Conservation (phyloP, 139 green algal species). For the Micractinium sp. region DNA sequence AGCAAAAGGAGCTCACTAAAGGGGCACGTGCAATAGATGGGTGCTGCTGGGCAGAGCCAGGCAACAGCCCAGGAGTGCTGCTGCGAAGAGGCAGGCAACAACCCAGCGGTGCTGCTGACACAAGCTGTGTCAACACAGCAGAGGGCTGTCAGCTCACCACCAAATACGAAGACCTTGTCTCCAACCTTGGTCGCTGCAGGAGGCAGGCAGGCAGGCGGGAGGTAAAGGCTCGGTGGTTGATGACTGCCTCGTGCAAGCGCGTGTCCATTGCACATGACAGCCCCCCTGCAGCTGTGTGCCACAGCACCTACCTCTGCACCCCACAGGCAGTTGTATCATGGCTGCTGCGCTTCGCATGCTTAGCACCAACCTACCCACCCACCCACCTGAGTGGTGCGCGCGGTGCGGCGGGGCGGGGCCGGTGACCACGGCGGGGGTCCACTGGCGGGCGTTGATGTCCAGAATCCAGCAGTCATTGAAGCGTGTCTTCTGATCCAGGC, state of each 20-base stretch:
- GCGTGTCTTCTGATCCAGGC: constrained; percentile 74
- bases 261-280: neutral
- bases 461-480: constrained; percentile 87
- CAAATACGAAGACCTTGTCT: constrained; percentile 79
- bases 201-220: neutral
- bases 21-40: neutral
- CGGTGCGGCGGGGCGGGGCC: constrained; percentile 63
- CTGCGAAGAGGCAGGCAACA: neutral
- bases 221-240: neutral
- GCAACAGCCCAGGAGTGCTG: neutral
- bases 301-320: neutral
- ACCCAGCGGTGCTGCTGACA: neutral
- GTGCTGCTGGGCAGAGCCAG: neutral
- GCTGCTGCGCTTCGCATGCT: too few relatives aligned
- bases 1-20: neutral
- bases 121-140: neutral
- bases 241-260: neutral
- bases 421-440: constrained; percentile 54
- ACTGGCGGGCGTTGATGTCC: constrained; percentile 63
- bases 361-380: neutral
- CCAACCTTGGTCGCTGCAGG: constrained; percentile 66
- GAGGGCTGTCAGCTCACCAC: constrained; percentile 42
- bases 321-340: too few relatives aligned
- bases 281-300: neutral
- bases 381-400: constrained; percentile 70